Conservation (phyloP, 1,284 basidiomycete genomes). For the Pseudozyma tsukubaensis region DNA sequence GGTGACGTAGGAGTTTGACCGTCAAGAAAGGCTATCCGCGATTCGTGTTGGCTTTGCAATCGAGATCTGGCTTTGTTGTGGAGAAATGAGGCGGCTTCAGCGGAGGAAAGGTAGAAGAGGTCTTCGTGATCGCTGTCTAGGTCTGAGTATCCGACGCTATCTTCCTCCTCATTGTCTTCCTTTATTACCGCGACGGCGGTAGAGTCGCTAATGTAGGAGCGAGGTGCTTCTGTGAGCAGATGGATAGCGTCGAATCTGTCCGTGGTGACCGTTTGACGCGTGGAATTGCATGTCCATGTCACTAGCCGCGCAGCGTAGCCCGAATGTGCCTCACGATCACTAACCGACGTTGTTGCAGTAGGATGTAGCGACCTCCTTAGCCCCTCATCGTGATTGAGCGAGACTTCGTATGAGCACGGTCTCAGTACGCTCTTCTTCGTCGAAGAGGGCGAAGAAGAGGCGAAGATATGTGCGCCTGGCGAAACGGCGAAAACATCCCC, state of each 20-base stretch:
- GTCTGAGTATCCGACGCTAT: conserved; percentile 31
- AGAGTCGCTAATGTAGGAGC: neutral
- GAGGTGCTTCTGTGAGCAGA: conserved; percentile 15
- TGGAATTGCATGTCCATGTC: conserved; percentile 25
- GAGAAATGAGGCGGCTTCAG: conserved; percentile 11
- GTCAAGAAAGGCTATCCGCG: conserved; percentile 1
- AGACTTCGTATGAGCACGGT: conserved; percentile 27
- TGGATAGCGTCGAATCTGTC: conserved; percentile 39
- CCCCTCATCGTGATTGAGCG: conserved; percentile 17
- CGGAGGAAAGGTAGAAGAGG: conserved; percentile 29
- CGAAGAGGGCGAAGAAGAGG: neutral
- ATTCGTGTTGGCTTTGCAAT: conserved; percentile 14
- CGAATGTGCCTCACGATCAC: neutral
- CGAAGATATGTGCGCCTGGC: conserved; percentile 16
- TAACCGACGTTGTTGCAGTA: neutral
- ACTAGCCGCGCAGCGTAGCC: conserved; percentile 5
- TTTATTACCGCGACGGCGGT: neutral
- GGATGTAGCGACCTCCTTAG: conserved; percentile 12
- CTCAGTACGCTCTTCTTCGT: neutral
- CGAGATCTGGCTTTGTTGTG: conserved; percentile 7
- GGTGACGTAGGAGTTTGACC: neutral
- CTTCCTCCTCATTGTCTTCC: neutral
- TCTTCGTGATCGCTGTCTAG: conserved; percentile 39
- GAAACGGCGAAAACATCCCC: neutral
- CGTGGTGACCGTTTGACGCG: neutral